Conservation (phyloP, 306 rosid species). For the Gillenia trifoliata region DNA sequence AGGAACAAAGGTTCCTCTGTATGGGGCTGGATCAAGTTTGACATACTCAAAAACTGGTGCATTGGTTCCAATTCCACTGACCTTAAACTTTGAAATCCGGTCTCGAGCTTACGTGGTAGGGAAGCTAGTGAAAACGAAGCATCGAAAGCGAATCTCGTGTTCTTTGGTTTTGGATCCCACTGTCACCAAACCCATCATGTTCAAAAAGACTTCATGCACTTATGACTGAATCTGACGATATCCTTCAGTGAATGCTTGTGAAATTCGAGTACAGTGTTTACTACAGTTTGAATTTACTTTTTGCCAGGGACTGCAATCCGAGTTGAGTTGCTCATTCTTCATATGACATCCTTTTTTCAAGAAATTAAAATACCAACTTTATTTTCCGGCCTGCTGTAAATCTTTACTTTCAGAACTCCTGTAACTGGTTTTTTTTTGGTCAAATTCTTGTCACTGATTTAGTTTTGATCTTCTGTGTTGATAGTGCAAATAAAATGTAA, state of each 20-base stretch:
- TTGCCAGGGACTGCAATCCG: background rate
- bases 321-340: background rate
- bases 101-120: constrained; percentile 82
- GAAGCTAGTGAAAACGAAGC: constrained; percentile 69
- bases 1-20: constrained; percentile 79
- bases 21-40: constrained; percentile 76
- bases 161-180: constrained; percentile 51
- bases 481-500: no score
- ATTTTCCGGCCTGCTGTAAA: background rate
- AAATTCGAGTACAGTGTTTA: background rate
- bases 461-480: background rate
- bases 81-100: constrained; percentile 47
- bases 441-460: background rate
- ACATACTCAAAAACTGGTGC: constrained; percentile 34
- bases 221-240: constrained; percentile 46
- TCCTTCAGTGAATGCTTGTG: background rate
- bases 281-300: background rate
- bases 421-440: background rate
- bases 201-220: constrained; percentile 63
- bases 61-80: constrained; percentile 58
- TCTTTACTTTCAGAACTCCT: background rate
- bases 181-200: constrained; percentile 57
- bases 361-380: background rate
- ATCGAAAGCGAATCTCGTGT: constrained; percentile 57
- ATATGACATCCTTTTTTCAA: background rate